Evolutionary conservation across 1,139 yeast species (phyloP).

Genomic region (Hyphopichia wangnamkhiaoensis): DNA sequence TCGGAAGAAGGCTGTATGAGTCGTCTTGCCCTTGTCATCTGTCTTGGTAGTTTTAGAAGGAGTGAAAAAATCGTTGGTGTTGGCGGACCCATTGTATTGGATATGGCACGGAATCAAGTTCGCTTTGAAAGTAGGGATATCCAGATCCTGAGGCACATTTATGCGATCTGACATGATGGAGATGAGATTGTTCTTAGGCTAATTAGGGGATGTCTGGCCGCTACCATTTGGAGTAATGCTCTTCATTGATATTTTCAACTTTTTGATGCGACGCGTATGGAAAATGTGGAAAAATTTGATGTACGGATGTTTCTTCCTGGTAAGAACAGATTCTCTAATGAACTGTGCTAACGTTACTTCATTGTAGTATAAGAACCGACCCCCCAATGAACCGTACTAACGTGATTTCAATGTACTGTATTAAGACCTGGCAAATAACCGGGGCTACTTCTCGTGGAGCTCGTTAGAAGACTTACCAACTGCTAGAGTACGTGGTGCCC

Average conservation of each 20-base stretch:
- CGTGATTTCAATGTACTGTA: no score
- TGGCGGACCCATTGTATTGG: slow-evolving; percentile 40
- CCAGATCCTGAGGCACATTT: not conserved
- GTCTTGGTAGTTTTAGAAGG: slow-evolving; percentile 29
- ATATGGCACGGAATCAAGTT: slow-evolving; percentile 43
- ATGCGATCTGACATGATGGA: slow-evolving; percentile 3
- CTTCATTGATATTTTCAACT: not conserved
- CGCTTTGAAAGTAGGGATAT: slow-evolving; percentile 15
- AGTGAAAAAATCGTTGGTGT: slow-evolving; percentile 37
- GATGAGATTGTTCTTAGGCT: not conserved
- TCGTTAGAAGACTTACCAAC: no score
- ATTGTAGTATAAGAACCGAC: no score
- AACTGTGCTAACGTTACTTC: no score
- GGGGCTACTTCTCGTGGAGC: no score
- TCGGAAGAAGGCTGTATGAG: slow-evolving; percentile 35
- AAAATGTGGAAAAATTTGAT: no score
- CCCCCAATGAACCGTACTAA: no score
- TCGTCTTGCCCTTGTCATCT: slow-evolving; percentile 13
- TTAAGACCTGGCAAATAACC: no score
- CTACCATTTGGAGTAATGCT: not conserved
- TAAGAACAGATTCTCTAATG: no score
- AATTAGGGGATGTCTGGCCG: not conserved
- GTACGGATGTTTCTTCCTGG: no score
- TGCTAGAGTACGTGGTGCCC: no score
- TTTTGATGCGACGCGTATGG: not conserved